These are phyloP conservation scores for Prunus mira DNA, from an alignment of 306 rosid genomes.

Conservation along the genomic window DNA sequence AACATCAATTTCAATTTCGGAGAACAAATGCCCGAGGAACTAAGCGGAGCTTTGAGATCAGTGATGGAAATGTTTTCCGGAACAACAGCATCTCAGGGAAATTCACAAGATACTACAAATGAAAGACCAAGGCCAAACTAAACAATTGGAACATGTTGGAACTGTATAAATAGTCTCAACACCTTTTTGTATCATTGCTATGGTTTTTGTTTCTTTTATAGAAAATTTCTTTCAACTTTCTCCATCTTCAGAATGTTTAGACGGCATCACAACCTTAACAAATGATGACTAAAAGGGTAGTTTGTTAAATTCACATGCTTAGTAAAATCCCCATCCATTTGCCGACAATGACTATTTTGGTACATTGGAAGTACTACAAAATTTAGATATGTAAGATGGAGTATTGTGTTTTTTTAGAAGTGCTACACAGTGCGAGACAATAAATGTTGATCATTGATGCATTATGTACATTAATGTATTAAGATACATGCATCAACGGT, in stretches of 20 bases:
- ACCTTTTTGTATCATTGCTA: neutral
- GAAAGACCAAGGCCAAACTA: slow-evolving; percentile 59
- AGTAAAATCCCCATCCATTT: too few relatives aligned
- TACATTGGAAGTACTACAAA: too few relatives aligned
- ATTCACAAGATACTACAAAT: slow-evolving; percentile 41
- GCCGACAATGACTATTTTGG: neutral
- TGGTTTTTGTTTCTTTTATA: neutral
- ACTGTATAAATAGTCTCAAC: slow-evolving; percentile 4
- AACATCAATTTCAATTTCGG: slow-evolving; percentile 53
- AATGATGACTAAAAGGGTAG: neutral
- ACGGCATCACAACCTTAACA: neutral
- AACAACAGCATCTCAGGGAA: slow-evolving; percentile 34
- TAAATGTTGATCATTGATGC: too few relatives aligned
- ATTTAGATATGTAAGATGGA: too few relatives aligned
- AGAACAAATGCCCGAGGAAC: slow-evolving; percentile 59
- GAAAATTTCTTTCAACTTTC: neutral
- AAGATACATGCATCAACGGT: too few relatives aligned
- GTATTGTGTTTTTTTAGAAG: too few relatives aligned
- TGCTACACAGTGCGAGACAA: too few relatives aligned
- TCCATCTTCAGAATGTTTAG: neutral
- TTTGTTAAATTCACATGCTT: neutral
- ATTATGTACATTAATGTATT: too few relatives aligned
- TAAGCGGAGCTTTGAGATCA: slow-evolving; percentile 58
- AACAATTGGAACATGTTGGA: slow-evolving; percentile 8
- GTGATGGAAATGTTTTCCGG: slow-evolving; percentile 73